Percentiles rank a stretch among this genome's conserved stretches.
Evolutionary conservation across 306 rosid species (phyloP).

Genomic region (Medicago ruthenica): DNA sequence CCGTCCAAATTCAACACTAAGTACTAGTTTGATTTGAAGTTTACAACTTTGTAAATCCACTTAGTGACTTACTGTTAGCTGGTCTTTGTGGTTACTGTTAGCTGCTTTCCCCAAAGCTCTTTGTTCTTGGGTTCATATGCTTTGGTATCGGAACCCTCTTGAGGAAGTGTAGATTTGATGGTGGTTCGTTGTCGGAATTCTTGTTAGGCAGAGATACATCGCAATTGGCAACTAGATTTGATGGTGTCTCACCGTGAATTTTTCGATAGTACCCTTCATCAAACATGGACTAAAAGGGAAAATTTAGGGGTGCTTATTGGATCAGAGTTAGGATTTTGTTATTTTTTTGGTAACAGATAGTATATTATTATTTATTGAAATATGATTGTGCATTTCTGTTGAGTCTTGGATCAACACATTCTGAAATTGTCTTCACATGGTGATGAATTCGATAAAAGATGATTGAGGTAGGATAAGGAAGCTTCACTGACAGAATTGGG

Average conservation of each 20-base stretch:
- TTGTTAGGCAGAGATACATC: background rate
- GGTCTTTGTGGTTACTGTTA: constrained; percentile 13
- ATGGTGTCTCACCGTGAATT: too few relatives aligned
- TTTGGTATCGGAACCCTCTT: constrained; percentile 6
- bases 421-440: background rate
- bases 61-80: background rate
- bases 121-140: constrained; percentile 31
- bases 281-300: background rate
- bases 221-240: background rate
- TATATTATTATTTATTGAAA: constrained; percentile 18
- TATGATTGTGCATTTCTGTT: constrained; percentile 32
- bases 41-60: constrained; percentile 5
- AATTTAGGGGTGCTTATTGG: constrained; percentile 24
- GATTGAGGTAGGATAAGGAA: constrained; percentile 30
- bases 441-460: constrained; percentile 25
- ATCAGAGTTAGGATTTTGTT: background rate
- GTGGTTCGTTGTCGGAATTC: background rate
- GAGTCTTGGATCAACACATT: constrained; percentile 30
- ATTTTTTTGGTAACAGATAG: background rate
- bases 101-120: constrained; percentile 22
- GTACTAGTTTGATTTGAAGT: constrained; percentile 28
- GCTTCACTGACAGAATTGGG: constrained; percentile 19
- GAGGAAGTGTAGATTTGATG: background rate
- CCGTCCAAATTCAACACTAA: background rate
- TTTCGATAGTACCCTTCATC: too few relatives aligned